Base-by-base conservation (phyloP, 1,284 basidiomycete species). In the Heterobasidion parviporum region DNA sequence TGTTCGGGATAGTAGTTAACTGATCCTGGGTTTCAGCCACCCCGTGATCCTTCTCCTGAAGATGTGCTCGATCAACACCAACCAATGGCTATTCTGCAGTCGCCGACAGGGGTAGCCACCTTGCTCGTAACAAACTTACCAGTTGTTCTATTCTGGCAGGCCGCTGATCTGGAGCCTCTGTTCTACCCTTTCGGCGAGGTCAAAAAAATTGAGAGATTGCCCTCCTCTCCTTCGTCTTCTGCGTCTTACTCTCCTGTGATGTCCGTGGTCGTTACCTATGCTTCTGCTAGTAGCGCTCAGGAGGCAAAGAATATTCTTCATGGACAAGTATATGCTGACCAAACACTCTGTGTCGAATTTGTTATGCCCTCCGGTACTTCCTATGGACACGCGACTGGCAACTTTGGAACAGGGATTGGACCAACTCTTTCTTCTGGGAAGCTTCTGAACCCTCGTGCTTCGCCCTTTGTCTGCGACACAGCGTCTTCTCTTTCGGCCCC, bases 141-240 rank as follows among this genome's bases (percentile, higher is more conserved):
- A 48, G 74, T 76, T 44, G 62, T 87, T 51, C 68, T 89, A 36
- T 89, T 89, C 68, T 81, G 83, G 57, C 77, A 84, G 60, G 67
- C 74, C 54, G 74, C 79, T 53, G 87, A 89, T 65, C 68, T 89
- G 58, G 76, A 83, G 52, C 86, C 87, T n/a, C 73, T 89, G 46
- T 76, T 90, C 56, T 80, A 75, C 66, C 87, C 87, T 18, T 89
- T 85, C 63, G 87, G 87, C 35, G 72, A 74, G 32, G 79, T 89
- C 63, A 82, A 82, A 63, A 77, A 77, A 54, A 74, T 89, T 51
- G 71, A 73, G 54, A 67, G 79, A 50, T 54, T 78, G 14, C 63
- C 67, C 20, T 50, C 63, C 54, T 59, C 64, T 32, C 43, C 65
- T 12, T 57, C 62, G 34, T 69, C 74, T 52, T 68, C 74, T 16